Base-by-base conservation (phyloP, 164 flowering plant genomes). In the Magnolia sinica region DNA sequence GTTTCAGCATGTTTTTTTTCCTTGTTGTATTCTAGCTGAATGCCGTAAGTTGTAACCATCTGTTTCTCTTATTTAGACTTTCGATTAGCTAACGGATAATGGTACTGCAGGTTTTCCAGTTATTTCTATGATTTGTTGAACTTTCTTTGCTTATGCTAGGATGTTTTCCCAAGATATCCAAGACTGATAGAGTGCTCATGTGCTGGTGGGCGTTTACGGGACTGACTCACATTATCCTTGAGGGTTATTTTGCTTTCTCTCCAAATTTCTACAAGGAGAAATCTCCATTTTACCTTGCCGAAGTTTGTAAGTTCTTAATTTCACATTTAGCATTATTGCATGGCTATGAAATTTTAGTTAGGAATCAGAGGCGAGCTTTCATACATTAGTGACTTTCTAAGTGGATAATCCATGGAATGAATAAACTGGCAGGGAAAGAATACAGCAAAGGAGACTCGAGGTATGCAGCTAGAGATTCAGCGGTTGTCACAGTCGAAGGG, bases 131-230 rank as follows among this genome's bases (percentile, higher is more conserved):
- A 55, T 55, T 55, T 55, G 61, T 55, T 55, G 61, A 55, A 55
- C 61, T 55, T 20, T 24, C 20, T 76, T 19, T 49, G 11, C 24
- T 75, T 58, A 19, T 79, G 45, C 45, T 77, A 92, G 97, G 96
- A 20, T 73, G 85, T 8, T 76, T 74, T 3, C 73, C 83, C 31
- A 91, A 81, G 70, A 74, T 71, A 75, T 68, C 88, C 7, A 91
- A 88, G 78, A 73, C 78, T 14, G 94, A 95, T 76, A 88, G 95
- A 81, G 29, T 82, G 78, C 92, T 93, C 10, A 93, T 95, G 97
- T 93, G 97, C 85, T 95, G 99, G 99, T 95, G 96, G 96, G 87
- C 89, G 9, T 93, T 93, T 86, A 93, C 98, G 9, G 99, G 99
- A 74, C 87, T 95, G 19, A 93, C 91, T 31, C 99, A 96, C 83